These are phyloP conservation scores for Fusarium palustre DNA, from an alignment of 2,329 filamentous ascomycete species.

Conservation along the genomic window DNA sequence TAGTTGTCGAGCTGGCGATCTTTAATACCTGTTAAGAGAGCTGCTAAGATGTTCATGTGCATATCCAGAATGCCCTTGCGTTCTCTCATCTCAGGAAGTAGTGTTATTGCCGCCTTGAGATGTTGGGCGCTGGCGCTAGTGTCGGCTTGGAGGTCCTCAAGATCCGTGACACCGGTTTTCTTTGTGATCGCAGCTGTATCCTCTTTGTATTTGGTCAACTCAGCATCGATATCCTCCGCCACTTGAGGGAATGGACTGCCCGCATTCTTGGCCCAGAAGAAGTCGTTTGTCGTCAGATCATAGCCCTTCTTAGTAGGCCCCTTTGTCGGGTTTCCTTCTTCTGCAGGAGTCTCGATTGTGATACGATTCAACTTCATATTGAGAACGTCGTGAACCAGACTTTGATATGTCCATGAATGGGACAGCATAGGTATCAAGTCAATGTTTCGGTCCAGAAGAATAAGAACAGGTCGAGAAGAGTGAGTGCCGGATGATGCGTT, in stretches of 20 bases:
- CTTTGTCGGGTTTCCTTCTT: conserved; percentile 80
- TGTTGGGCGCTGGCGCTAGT: conserved; percentile 91
- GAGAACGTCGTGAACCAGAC: conserved; percentile 76
- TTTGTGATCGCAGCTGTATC: conserved; percentile 94
- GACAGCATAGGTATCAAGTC: conserved; percentile 99
- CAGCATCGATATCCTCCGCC: conserved; percentile 93
- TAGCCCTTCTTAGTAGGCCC: conserved; percentile 88
- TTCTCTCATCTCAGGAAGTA: conserved; percentile 91
- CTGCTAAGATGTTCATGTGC: conserved; percentile 98
- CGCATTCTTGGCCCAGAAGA: conserved; percentile 96
- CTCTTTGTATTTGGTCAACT: conserved; percentile 94
- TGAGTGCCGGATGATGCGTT: conserved; percentile 68
- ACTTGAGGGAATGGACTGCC: conserved; percentile 93
- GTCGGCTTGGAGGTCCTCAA: conserved; percentile 93
- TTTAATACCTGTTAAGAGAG: conserved; percentile 82
- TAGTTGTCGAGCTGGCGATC: conserved; percentile 95
- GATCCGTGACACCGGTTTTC: conserved; percentile 91
- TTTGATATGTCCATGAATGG: conserved; percentile 87
- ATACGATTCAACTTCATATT: conserved; percentile 84
- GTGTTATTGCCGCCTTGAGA: conserved; percentile 92
- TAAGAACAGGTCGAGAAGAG: conserved; percentile 84
- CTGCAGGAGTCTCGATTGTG: conserved; percentile 85
- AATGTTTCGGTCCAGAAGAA: conserved; percentile 94
- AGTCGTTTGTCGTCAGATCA: conserved; percentile 89
- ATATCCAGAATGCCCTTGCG: conserved; percentile 94